Percentiles rank a stretch among this genome's conserved stretches.
These are phyloP conservation scores for Phytophthora sojae DNA, from an alignment of 352 stramenopile genomes.

Conservation along the genomic window DNA sequence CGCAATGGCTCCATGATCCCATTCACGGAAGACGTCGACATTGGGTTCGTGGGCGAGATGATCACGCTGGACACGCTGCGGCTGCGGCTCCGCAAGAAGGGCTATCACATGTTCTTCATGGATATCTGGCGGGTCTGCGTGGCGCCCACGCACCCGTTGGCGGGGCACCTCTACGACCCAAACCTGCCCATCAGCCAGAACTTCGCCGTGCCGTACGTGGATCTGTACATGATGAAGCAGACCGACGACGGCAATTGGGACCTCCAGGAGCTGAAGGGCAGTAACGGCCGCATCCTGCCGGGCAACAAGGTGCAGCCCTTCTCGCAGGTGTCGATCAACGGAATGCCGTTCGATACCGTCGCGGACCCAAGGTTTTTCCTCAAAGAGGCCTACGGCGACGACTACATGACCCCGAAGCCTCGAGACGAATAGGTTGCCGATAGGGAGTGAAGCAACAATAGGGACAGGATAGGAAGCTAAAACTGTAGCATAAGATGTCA, in stretches of 20 bases:
- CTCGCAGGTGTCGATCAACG: constrained; percentile 32
- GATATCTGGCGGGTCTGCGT: constrained; percentile 51
- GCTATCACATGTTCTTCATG: constrained; percentile 59
- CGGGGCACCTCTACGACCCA: constrained; percentile 37
- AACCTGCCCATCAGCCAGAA: constrained; percentile 14
- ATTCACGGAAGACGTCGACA: constrained; percentile 60
- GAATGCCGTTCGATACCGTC: constrained; percentile 36
- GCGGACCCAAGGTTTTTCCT: constrained; percentile 38
- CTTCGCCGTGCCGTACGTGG: constrained; percentile 43
- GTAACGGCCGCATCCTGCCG: constrained; percentile 6
- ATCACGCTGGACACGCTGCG: constrained; percentile 10
- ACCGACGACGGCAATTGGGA: not conserved
- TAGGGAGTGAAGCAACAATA: not conserved
- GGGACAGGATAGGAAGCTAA: not conserved
- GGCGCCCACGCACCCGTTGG: too few relatives aligned
- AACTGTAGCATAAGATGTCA: not conserved
- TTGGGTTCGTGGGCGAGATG: constrained; percentile 39
- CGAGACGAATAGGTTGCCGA: not conserved
- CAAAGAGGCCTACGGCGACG: constrained; percentile 28
- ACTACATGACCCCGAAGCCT: constrained; percentile 36
- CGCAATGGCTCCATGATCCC: constrained; percentile 59
- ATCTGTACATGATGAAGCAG: constrained; percentile 40
- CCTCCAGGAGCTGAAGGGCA: constrained; percentile 26
- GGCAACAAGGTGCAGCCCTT: constrained; percentile 23
- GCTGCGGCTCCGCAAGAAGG: constrained; percentile 38